A percentile compares a stretch with the other conserved stretches of the same genome.
Evolutionary conservation across 257 asterid genomes (phyloP).

Genomic region (Thymus mandschuricus): DNA sequence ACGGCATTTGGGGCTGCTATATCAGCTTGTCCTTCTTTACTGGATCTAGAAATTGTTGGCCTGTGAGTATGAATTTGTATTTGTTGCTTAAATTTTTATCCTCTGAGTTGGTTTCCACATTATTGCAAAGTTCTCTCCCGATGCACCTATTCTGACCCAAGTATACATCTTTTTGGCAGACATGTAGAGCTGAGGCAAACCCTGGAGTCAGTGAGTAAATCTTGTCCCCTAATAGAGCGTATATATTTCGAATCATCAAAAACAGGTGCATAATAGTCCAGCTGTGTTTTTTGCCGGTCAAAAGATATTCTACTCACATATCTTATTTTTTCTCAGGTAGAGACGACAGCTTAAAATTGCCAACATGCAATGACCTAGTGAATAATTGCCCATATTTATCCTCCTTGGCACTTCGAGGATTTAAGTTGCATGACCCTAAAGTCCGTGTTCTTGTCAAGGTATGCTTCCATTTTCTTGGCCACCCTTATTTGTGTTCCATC

Average conservation of each 20-base stretch:
- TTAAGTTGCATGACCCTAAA: slow-evolving; percentile 65
- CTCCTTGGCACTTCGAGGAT: slow-evolving; percentile 75
- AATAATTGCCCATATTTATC: slow-evolving; percentile 62
- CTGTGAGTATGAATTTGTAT: slow-evolving; percentile 62
- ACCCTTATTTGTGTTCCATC: not conserved
- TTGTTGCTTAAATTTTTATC: slow-evolving; percentile 20
- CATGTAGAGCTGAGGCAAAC: slow-evolving; percentile 71
- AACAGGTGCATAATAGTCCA: slow-evolving; percentile 52
- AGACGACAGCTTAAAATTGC: slow-evolving; percentile 78
- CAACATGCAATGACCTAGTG: slow-evolving; percentile 68
- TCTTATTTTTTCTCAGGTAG: slow-evolving; percentile 53
- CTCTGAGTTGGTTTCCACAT: slow-evolving; percentile 20
- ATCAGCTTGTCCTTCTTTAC: slow-evolving; percentile 71
- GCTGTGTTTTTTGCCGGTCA: slow-evolving; percentile 19
- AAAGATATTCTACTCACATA: slow-evolving; percentile 32
- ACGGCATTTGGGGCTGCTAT: slow-evolving; percentile 66
- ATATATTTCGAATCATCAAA: slow-evolving; percentile 73
- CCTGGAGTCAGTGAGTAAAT: slow-evolving; percentile 71
- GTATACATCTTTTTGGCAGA: slow-evolving; percentile 40
- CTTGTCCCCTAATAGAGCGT: slow-evolving; percentile 72
- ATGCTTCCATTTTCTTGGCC: slow-evolving; percentile 15
- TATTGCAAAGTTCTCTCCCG: not conserved
- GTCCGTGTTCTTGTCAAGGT: slow-evolving; percentile 78
- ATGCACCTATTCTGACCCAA: slow-evolving; percentile 24
- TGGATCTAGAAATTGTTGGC: slow-evolving; percentile 83